Base-by-base conservation (phyloP, 2,329 filamentous ascomycete genomes). In the Paraphaeosphaeria sporulosa region DNA sequence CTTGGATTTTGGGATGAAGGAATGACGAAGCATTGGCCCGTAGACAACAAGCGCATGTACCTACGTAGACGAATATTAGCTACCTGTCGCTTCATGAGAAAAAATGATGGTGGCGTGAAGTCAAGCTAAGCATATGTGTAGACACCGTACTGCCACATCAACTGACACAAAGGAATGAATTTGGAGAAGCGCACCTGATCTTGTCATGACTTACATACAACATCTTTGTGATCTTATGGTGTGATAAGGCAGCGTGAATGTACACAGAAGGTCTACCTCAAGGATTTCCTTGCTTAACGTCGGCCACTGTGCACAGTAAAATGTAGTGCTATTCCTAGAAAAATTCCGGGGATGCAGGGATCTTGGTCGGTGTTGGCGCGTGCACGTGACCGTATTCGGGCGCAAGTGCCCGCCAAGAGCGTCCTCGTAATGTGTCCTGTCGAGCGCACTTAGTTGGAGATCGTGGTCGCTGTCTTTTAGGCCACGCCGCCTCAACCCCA, bases 401-500 rank as follows among this genome's bases (percentile, higher is more conserved):
- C 34, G 10, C 21, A 36, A 9, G 32, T 13, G 19, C 21, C 17
- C 51, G 63, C 64, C 59, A 64, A 57, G 62, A 52, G 21, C 13
- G 42, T 25, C 25, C 25, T 27, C 25, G 25, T 27, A 27, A 27
- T 27, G 25, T 27, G 25, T 27, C 25, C 25, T 27, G 25, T 27
- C 25, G 25, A 27, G 66, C 69, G 72, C 64, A 59, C 60, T 68
- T 63, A 60, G 25, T 27, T 62, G 63, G 59, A 64, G 64, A 65
- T 54, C 48, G 27, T 40, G 44, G 19, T 47, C 32, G 65, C 66
- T 65, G 69, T 72, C 68, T 66, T 74, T 72, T 59, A 67, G 61
- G 63, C 68, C 62, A 61, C 64, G 59, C 66, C 65, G 62, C 61
- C 68, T 61, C 60, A 65, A 59, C 63, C 54, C 47, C 25, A 48